Evolutionary conservation across 1,139 yeast species (phyloP).

Genomic region (Magnusiomyces magnusii): DNA sequence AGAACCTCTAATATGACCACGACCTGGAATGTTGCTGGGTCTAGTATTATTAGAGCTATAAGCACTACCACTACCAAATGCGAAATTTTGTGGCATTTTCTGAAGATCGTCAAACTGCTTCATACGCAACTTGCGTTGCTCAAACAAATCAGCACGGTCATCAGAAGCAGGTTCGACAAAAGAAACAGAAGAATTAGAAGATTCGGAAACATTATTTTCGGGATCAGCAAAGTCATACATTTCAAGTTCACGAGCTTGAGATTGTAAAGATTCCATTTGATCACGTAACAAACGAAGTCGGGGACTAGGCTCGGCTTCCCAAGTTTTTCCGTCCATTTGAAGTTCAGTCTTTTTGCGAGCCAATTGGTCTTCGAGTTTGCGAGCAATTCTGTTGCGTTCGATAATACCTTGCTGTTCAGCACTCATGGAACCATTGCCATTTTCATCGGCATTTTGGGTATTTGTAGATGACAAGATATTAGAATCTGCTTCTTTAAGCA

Average conservation of each 20-base stretch:
- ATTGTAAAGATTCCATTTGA: slow-evolving; percentile 79
- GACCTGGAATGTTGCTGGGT: background rate
- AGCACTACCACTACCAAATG: slow-evolving; percentile 9
- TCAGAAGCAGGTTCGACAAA: slow-evolving; percentile 9
- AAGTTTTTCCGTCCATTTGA: slow-evolving; percentile 44
- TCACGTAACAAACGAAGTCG: slow-evolving; percentile 69
- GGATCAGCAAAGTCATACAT: slow-evolving; percentile 65
- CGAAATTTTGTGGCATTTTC: slow-evolving; percentile 30
- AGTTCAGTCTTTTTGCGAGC: slow-evolving; percentile 57
- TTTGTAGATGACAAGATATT: background rate
- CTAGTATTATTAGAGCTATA: background rate
- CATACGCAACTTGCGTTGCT: slow-evolving; percentile 24
- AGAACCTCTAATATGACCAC: background rate
- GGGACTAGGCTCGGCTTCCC: slow-evolving; percentile 67
- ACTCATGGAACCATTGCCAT: slow-evolving; percentile 23
- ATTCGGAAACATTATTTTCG: slow-evolving; percentile 11
- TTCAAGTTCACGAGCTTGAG: slow-evolving; percentile 80
- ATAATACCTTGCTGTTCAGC: slow-evolving; percentile 24
- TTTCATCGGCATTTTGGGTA: slow-evolving; percentile 21
- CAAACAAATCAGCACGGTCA: slow-evolving; percentile 23
- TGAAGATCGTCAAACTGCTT: slow-evolving; percentile 29
- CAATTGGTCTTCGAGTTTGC: slow-evolving; percentile 49
- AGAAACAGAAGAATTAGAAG: slow-evolving; percentile 8
- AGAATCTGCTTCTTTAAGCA: slow-evolving; percentile 39
- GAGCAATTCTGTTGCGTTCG: slow-evolving; percentile 36